These are phyloP conservation scores for Aphanomyces astaci DNA, from an alignment of 352 stramenopile genomes.

Conservation along the genomic window DNA sequence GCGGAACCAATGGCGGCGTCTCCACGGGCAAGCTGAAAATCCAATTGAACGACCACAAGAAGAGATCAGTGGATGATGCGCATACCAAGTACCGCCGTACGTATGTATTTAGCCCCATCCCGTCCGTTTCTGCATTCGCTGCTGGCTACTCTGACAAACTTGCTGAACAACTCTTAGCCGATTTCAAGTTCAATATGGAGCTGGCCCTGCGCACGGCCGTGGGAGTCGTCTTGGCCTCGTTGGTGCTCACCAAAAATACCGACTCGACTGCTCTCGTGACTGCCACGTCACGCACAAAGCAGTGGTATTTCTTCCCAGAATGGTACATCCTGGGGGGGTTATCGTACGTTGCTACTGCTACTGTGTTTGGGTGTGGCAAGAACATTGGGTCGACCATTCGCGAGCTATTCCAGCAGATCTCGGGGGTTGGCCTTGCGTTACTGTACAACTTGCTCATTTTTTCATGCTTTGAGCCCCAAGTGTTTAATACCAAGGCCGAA, in stretches of 20 bases:
- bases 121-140: no score
- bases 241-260: conserved; percentile 52
- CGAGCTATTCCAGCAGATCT: conserved; percentile 65
- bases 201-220: conserved; percentile 55
- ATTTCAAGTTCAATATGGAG: conserved; percentile 33
- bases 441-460: conserved; percentile 76
- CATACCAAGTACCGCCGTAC: no score
- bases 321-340: conserved; percentile 67
- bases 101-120: no score
- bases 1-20: no score
- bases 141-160: no score
- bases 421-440: conserved; percentile 65
- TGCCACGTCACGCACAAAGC: conserved; percentile 38
- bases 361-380: conserved; percentile 68
- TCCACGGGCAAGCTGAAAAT: no score
- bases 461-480: conserved; percentile 34
- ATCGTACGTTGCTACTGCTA: conserved; percentile 65
- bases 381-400: conserved; percentile 61
- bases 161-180: conserved; percentile 23
- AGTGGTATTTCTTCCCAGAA: conserved; percentile 62
- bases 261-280: conserved; percentile 33
- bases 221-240: conserved; percentile 58
- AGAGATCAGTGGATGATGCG: no score
- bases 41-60: no score
- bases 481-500: conserved; percentile 28